Conservation (phyloP, 1,284 basidiomycete species). For the Rhodotorula sp. region DNA sequence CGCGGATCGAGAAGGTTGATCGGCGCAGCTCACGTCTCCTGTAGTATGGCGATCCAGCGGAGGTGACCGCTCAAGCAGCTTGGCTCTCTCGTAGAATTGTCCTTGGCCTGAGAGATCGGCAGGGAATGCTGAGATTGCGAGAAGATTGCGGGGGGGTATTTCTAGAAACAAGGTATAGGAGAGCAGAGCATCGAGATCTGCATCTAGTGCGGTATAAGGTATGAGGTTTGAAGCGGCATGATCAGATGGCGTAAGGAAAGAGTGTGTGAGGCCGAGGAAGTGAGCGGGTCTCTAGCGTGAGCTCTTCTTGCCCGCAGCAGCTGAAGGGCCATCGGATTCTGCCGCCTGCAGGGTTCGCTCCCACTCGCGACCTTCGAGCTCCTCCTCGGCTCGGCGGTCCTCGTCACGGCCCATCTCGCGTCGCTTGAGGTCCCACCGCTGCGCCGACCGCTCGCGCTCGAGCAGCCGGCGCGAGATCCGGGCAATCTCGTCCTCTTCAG, state of each 20-base stretch:
- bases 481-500: slow-evolving; percentile 7
- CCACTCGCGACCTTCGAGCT: slow-evolving; percentile 21
- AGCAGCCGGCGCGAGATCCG: slow-evolving; percentile 4
- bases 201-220: too few species aligned
- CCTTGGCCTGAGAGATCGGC: too few species aligned
- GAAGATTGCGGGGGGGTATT: too few species aligned
- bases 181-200: too few species aligned
- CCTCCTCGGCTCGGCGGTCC: slow-evolving; percentile 15
- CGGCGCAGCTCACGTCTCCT: too few species aligned
- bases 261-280: background rate
- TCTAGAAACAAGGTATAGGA: too few species aligned
- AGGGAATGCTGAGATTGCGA: too few species aligned
- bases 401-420: slow-evolving; percentile 10
- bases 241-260: background rate
- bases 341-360: slow-evolving; percentile 7
- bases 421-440: slow-evolving; percentile 11
- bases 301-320: background rate
- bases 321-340: background rate
- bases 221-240: too few species aligned
- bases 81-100: too few species aligned
- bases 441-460: slow-evolving; percentile 10
- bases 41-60: too few species aligned
- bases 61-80: too few species aligned
- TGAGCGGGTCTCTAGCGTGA: background rate
- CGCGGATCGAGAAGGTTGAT: too few species aligned